Evolutionary conservation across 495 filamentous ascomycete genomes (phyloP).

Genomic region (Hyphodiscus hymeniophilus): DNA sequence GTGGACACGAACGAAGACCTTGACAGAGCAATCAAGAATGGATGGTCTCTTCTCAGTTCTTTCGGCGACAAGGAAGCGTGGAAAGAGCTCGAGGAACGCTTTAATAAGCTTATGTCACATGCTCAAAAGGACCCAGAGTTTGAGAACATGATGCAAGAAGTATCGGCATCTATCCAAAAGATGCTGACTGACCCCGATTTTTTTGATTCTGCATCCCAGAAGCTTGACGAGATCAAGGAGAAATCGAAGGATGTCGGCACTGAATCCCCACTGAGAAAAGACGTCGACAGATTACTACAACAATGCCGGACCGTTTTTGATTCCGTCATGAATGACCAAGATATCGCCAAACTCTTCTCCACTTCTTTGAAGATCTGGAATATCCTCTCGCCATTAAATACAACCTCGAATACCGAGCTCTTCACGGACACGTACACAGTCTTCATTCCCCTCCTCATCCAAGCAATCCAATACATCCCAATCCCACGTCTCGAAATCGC

Average conservation of each 20-base stretch:
- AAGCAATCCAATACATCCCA: conserved; percentile 74
- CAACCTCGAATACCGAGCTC: conserved; percentile 55
- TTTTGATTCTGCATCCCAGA: conserved; percentile 61
- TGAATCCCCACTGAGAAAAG: conserved; percentile 57
- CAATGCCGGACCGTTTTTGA: conserved; percentile 61
- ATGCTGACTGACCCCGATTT: conserved; percentile 83
- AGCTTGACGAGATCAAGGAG: conserved; percentile 60
- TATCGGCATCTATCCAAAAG: conserved; percentile 64
- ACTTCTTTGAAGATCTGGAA: conserved; percentile 56
- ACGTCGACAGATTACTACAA: conserved; percentile 62
- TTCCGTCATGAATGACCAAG: conserved; percentile 59
- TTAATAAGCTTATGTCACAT: conserved; percentile 64
- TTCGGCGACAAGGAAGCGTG: conserved; percentile 72
- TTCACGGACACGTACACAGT: conserved; percentile 66
- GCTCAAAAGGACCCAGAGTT: conserved; percentile 74
- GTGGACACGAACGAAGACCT: conserved; percentile 63
- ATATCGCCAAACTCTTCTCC: conserved; percentile 56
- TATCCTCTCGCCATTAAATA: conserved; percentile 51
- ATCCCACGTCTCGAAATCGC: conserved; percentile 82
- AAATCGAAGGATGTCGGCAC: conserved; percentile 55
- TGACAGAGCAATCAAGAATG: conserved; percentile 66
- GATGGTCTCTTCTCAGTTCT: conserved; percentile 67
- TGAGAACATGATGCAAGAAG: conserved; percentile 62
- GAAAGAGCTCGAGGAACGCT: conserved; percentile 58
- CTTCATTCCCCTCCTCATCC: conserved; percentile 70